Evolutionary conservation across 148 eudicot genomes (phyloP).

Genomic region (Silene latifolia): DNA sequence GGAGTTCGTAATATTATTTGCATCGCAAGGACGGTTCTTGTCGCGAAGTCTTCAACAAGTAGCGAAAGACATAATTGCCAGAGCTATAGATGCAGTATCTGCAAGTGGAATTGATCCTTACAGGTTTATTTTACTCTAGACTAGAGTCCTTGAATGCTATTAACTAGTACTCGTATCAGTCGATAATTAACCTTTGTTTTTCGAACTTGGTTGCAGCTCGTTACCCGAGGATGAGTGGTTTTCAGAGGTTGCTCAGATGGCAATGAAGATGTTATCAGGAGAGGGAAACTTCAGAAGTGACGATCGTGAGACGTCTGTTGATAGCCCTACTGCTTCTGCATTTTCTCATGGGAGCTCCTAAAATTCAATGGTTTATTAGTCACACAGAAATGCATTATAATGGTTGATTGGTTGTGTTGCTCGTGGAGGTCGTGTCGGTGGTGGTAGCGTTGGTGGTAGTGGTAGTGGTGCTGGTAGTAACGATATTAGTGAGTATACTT

Average conservation of each 20-base stretch:
- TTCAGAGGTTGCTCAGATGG: slow-evolving; percentile 77
- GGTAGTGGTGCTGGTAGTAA: too few species aligned
- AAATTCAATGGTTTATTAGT: too few species aligned
- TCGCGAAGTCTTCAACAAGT: slow-evolving; percentile 89
- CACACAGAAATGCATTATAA: too few species aligned
- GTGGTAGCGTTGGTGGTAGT: too few species aligned
- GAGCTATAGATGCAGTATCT: slow-evolving; percentile 82
- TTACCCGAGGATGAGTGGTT: slow-evolving; percentile 99
- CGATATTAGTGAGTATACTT: too few species aligned
- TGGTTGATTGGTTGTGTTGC: too few species aligned
- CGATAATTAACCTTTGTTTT: background rate
- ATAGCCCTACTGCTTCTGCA: slow-evolving; percentile 55
- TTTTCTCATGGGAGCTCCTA: too few species aligned
- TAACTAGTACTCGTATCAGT: background rate
- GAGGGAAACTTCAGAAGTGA: slow-evolving; percentile 40
- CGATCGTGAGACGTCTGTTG: slow-evolving; percentile 29
- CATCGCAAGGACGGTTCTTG: slow-evolving; percentile 94
- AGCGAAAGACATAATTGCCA: slow-evolving; percentile 66
- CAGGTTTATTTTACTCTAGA: slow-evolving; percentile 36
- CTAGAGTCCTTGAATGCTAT: background rate
- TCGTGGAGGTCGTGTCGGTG: too few species aligned
- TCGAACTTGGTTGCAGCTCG: slow-evolving; percentile 35
- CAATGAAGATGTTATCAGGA: slow-evolving; percentile 71
- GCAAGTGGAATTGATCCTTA: slow-evolving; percentile 83
- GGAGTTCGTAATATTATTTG: slow-evolving; percentile 90